Percentiles rank a stretch among this genome's conserved stretches.
phyloP scores from a whole-genome alignment of 306 rosid species.

The Cicer judaicum region DNA sequence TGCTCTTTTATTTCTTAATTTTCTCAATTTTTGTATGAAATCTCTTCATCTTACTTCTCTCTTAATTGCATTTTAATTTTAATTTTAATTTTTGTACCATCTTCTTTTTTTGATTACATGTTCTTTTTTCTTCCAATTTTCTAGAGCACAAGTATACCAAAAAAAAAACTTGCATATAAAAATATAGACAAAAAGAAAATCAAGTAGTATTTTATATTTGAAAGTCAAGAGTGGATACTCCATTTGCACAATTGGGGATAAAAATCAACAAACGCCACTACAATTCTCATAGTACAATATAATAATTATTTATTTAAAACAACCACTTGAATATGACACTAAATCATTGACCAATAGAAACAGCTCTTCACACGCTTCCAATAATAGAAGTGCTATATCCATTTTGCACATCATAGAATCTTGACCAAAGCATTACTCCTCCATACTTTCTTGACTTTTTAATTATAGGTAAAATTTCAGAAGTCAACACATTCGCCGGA shows the following conservation, averaged over 20 bases:
- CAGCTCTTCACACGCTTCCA: constrained; percentile 47
- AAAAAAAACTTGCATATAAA: not conserved
- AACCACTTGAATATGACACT: constrained; percentile 12
- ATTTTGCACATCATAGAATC: constrained; percentile 53
- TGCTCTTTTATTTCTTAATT: too few species aligned
- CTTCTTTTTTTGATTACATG: too few species aligned
- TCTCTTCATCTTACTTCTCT: too few species aligned
- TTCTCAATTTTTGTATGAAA: too few species aligned
- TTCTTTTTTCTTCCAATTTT: too few species aligned
- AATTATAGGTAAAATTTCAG: constrained; percentile 62
- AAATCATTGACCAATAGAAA: constrained; percentile 10
- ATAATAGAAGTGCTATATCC: constrained; percentile 62
- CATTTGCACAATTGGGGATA: not conserved
- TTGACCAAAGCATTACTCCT: constrained; percentile 86
- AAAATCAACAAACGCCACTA: constrained; percentile 12
- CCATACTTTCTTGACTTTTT: constrained; percentile 62
- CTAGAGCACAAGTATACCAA: not conserved
- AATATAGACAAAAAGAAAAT: not conserved
- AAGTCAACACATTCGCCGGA: constrained; percentile 58
- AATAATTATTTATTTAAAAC: constrained; percentile 13
- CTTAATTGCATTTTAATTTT: too few species aligned
- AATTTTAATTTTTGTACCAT: too few species aligned
- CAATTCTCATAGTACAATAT: not conserved
- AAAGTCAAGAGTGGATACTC: constrained; percentile 2
- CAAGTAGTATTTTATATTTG: not conserved